These are phyloP conservation scores for Yamadazyma oceani DNA, from an alignment of 1,139 yeast genomes.

Conservation along the genomic window DNA sequence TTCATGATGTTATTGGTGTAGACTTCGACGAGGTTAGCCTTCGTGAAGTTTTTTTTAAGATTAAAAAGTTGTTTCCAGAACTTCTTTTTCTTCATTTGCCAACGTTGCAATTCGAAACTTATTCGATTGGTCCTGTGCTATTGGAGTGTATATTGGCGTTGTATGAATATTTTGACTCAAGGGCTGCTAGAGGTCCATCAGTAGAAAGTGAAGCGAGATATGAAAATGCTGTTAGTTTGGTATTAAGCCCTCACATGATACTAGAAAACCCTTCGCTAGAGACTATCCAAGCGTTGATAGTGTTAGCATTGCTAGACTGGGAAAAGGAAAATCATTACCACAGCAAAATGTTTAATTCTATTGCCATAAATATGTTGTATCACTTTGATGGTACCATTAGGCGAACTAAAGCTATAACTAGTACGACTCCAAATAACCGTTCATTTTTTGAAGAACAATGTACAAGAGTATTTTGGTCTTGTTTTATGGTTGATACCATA, in stretches of 20 bases:
- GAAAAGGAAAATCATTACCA: background rate
- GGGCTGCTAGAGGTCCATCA: too few relatives aligned
- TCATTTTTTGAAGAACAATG: constrained; percentile 1
- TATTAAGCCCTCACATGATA: background rate
- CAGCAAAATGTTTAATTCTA: background rate
- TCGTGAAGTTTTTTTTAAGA: background rate
- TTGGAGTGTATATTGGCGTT: background rate
- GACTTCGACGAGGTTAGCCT: too few relatives aligned
- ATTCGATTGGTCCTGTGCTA: too few relatives aligned
- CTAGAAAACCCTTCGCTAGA: background rate
- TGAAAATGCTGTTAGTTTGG: too few relatives aligned
- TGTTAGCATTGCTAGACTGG: background rate
- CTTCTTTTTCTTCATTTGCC: constrained; percentile 1
- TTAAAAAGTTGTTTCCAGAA: background rate
- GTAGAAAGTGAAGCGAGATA: too few relatives aligned
- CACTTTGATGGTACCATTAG: background rate
- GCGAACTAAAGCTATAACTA: background rate
- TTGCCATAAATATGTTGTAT: background rate
- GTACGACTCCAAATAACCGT: too few relatives aligned
- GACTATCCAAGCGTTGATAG: background rate
- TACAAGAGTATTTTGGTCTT: constrained; percentile 5
- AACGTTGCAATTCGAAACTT: background rate
- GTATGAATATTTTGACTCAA: background rate
- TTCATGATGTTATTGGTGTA: too few relatives aligned
- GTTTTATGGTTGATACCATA: constrained; percentile 5